Evolutionary conservation across 225 moss, liverwort and hornwort species (phyloP).

Genomic region (Neckera pumila): DNA sequence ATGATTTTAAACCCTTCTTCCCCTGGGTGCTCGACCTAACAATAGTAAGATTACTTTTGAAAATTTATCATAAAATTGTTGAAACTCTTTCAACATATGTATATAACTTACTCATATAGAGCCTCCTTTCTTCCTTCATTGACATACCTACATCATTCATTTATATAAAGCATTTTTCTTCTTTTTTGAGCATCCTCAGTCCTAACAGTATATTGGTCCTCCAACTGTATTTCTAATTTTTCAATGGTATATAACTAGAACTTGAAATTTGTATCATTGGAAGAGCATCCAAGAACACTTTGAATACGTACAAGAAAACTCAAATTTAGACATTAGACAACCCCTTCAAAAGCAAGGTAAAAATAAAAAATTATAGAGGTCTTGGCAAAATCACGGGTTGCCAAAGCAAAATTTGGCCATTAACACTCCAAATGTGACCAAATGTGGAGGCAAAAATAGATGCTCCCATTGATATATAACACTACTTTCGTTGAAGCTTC

Average conservation of each 20-base stretch:
- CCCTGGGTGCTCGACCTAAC: not conserved
- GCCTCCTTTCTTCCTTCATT: not conserved
- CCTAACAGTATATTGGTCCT: accelerated
- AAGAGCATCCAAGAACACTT: not conserved
- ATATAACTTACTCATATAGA: not conserved
- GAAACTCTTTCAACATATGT: not conserved
- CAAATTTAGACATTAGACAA: not conserved
- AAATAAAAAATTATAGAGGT: not conserved
- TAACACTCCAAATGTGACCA: not conserved
- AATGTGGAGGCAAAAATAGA: not conserved
- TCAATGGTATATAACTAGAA: not conserved
- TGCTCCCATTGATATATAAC: no score
- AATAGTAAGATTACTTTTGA: not conserved
- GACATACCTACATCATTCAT: not conserved
- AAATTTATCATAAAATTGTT: not conserved
- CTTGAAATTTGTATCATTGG: not conserved
- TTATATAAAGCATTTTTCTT: accelerated
- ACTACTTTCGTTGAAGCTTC: accelerated
- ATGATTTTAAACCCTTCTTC: not conserved
- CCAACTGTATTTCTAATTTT: not conserved
- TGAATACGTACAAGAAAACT: accelerated
- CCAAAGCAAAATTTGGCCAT: not conserved
- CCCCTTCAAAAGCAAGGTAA: accelerated
- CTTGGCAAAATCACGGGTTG: accelerated
- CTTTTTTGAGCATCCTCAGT: accelerated